These are phyloP conservation scores for Tylopilus vinaceipallidus DNA, from an alignment of 768 basidiomycete species.

Conservation along the genomic window DNA sequence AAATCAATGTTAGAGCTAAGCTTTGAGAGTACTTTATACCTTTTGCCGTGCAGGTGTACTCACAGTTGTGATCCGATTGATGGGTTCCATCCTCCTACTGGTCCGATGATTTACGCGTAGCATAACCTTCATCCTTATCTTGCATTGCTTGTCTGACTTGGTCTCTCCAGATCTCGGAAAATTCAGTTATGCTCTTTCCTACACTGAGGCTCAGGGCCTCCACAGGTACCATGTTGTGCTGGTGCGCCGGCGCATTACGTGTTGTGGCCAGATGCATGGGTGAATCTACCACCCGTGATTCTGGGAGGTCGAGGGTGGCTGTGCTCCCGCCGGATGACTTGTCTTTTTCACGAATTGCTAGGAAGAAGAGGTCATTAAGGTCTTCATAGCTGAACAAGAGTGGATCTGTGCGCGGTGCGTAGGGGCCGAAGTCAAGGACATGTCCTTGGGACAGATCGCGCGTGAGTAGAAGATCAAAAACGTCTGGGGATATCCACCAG, in stretches of 20 bases:
- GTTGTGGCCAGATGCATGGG: slow-evolving; percentile 65
- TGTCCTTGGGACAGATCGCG: slow-evolving; percentile 74
- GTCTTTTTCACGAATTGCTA: slow-evolving; percentile 2
- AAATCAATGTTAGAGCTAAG: slow-evolving; percentile 17
- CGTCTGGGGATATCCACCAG: slow-evolving; percentile 42
- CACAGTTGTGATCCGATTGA: not conserved
- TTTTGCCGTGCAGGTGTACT: not conserved
- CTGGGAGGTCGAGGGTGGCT: slow-evolving; percentile 28
- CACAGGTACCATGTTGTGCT: slow-evolving; percentile 89
- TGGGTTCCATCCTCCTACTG: not conserved
- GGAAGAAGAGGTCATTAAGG: slow-evolving; percentile 43
- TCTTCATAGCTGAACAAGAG: slow-evolving; percentile 84
- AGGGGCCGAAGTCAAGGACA: slow-evolving; percentile 91
- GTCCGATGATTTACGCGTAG: not conserved
- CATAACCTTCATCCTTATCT: slow-evolving; percentile 7
- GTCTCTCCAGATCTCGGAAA: slow-evolving; percentile 64
- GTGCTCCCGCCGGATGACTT: not conserved
- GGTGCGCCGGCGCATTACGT: slow-evolving; percentile 68
- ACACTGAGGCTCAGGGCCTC: slow-evolving; percentile 81
- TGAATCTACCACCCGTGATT: slow-evolving; percentile 70
- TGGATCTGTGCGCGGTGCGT: slow-evolving; percentile 80
- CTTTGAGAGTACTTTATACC: slow-evolving; percentile 19
- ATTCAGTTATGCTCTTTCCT: slow-evolving; percentile 70
- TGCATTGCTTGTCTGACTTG: slow-evolving; percentile 41
- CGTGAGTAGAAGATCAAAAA: slow-evolving; percentile 84